Evolutionary conservation across 2,329 filamentous ascomycete genomes (phyloP), one percentile per base, ranked within the genome.

Genomic region (Rhynchosporium secalis): DNA sequence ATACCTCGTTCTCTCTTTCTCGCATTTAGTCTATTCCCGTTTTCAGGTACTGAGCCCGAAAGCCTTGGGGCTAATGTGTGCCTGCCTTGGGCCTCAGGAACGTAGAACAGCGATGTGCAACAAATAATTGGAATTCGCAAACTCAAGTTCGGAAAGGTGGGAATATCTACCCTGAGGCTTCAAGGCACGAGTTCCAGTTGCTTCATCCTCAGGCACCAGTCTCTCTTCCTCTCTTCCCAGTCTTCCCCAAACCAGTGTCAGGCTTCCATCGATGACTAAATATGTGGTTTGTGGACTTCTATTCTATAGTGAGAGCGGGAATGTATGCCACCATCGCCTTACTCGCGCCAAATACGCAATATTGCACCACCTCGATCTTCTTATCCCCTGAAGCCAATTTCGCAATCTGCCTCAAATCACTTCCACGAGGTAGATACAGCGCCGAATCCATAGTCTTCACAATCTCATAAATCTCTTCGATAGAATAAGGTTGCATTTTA

Each of bases 311-410:
- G 36, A 56, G 54, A n/a, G 68, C 68, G 20, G 83, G 83, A 28
- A 87, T 77, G 69, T 86, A 88, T 36, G 82, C 85, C n/a, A 86
- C 85, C 75, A 88, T 76, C 59, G 88, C 90, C 77, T 97, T 97
- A 75, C 93, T 97, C 6, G 90, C 90, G 12, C 92, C 92, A 70
- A 90, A 83, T 78, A 96, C 91, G 73, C 93, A 96, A 74, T 98
- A 98, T 78, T 99, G 95, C 55, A 91, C 85, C 31, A 94, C 87
- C 49, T 89, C 85, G 20, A 91, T 80, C 76, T 89, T 90, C 61
- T 78, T 72, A 2, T 75, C 78, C 4, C 77, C 75, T 3, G 76
- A 72, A 1, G 77, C 79, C 38, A 88, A 72, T 66, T 75, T 81
- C 3, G 91, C 90, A 65, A 96, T 81, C 75, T 96, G 92, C 56